These are phyloP conservation scores for Lepidium sativum DNA, from an alignment of 345 rosid genomes.

Conservation along the genomic window DNA sequence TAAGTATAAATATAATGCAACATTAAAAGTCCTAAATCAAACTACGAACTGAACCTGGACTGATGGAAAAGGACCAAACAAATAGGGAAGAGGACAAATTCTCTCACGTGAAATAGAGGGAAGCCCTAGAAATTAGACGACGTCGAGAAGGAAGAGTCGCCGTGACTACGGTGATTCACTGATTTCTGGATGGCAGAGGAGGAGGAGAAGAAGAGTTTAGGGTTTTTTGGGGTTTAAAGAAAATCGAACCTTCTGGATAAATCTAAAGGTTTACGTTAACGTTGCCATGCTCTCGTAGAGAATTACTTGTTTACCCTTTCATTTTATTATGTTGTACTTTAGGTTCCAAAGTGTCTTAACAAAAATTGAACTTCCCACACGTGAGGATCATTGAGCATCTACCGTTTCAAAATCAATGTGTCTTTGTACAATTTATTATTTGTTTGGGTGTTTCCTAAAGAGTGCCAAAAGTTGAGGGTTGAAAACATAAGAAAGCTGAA, in stretches of 20 bases:
- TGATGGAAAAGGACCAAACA: not conserved
- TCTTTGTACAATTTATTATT: not conserved
- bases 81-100: not conserved
- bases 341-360: no score
- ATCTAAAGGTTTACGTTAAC: not conserved
- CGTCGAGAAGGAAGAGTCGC: not conserved
- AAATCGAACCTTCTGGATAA: not conserved
- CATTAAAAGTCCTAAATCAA: not conserved
- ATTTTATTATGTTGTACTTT: not conserved
- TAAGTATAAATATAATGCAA: not conserved
- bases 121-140: not conserved
- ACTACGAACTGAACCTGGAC: not conserved
- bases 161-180: not conserved
- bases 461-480: conserved; percentile 5
- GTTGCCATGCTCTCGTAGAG: no score
- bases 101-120: not conserved
- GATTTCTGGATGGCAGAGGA: not conserved
- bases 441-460: conserved; percentile 1
- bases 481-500: not conserved
- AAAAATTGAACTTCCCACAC: not conserved
- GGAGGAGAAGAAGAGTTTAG: conserved; percentile 1
- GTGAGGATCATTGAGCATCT: conserved; percentile 6
- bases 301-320: not conserved
- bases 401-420: not conserved
- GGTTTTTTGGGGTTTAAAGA: not conserved